phyloP scores from a whole-genome alignment of 208 protist genomes.

The Trypanosoma brucei region DNA sequence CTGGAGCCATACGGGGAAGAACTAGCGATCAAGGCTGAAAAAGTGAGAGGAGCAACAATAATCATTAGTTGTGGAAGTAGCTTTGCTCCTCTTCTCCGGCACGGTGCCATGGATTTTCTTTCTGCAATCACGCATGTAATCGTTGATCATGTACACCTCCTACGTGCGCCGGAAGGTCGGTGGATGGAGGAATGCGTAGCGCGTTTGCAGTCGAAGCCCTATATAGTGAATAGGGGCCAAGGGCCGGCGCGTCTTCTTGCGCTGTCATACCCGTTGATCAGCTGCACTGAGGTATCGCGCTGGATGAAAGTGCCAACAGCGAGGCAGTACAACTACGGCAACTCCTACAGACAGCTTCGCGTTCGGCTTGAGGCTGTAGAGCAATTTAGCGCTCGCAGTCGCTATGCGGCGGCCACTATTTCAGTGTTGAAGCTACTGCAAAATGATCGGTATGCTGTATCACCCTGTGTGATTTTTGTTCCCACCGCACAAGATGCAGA shows the following conservation, averaged over 20 bases:
- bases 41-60: slow-evolving; percentile 38
- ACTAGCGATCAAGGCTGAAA: slow-evolving; percentile 13
- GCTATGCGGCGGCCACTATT: slow-evolving; percentile 61
- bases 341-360: slow-evolving; percentile 61
- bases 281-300: slow-evolving; percentile 68
- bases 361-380: slow-evolving; percentile 64
- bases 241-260: slow-evolving; percentile 67
- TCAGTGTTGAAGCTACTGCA: slow-evolving; percentile 54
- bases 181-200: slow-evolving; percentile 83
- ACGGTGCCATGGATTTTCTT: slow-evolving; percentile 32
- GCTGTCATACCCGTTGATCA: slow-evolving; percentile 86
- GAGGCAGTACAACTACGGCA: slow-evolving; percentile 78
- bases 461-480: slow-evolving; percentile 68
- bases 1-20: slow-evolving; percentile 26
- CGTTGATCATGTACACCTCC: slow-evolving; percentile 77
- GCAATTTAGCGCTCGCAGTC: slow-evolving; percentile 34
- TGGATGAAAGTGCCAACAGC: slow-evolving; percentile 66
- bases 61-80: slow-evolving; percentile 50
- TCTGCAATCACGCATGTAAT: slow-evolving; percentile 71
- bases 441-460: slow-evolving; percentile 42
- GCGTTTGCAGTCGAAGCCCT: slow-evolving; percentile 59
- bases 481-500: slow-evolving; percentile 51
- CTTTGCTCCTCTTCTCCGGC: slow-evolving; percentile 50
- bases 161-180: slow-evolving; percentile 70
- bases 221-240: slow-evolving; percentile 42